Conservation (phyloP, 108 stramenopile genomes). For the Phaeodactylum tricornutum region DNA sequence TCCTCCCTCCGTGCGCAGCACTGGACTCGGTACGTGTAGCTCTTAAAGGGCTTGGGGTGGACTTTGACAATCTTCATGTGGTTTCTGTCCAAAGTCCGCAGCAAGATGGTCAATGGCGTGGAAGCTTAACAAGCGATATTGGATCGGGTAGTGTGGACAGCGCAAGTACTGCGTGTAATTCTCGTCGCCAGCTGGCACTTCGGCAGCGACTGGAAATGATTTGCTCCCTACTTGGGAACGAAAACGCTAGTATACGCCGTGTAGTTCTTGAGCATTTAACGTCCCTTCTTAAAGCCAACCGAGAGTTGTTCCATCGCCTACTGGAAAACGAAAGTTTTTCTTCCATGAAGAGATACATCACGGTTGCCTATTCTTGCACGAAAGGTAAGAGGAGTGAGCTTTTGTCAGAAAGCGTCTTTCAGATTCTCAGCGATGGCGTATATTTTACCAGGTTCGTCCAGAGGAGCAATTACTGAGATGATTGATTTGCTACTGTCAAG, state of each 20-base stretch:
- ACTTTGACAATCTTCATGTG: conserved; percentile 55
- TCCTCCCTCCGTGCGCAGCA: conserved; percentile 40
- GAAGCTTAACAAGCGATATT: conserved; percentile 10
- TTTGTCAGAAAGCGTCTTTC: not conserved
- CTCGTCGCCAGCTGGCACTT: too few species aligned
- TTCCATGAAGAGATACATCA: conserved; percentile 56
- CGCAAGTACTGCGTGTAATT: too few species aligned
- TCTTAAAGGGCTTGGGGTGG: conserved; percentile 46
- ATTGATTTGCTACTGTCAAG: conserved; percentile 53
- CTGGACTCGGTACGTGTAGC: conserved; percentile 34
- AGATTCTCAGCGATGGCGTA: not conserved
- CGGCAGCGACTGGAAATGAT: conserved; percentile 27
- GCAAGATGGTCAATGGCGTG: conserved; percentile 8
- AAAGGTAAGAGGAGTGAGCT: not conserved
- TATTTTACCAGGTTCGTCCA: not conserved
- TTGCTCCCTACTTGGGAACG: conserved; percentile 35
- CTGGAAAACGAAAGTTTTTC: conserved; percentile 46
- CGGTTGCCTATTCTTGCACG: conserved; percentile 17
- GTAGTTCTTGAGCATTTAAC: conserved; percentile 52
- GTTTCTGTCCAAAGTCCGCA: conserved; percentile 11
- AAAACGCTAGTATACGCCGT: conserved; percentile 66
- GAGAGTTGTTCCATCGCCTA: conserved; percentile 49
- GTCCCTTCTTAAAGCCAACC: conserved; percentile 55
- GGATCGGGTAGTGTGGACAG: too few species aligned
- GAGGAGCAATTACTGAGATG: conserved; percentile 45